These are phyloP conservation scores for Trichophyton simii DNA, from an alignment of 2,329 filamentous ascomycete species.

Conservation along the genomic window DNA sequence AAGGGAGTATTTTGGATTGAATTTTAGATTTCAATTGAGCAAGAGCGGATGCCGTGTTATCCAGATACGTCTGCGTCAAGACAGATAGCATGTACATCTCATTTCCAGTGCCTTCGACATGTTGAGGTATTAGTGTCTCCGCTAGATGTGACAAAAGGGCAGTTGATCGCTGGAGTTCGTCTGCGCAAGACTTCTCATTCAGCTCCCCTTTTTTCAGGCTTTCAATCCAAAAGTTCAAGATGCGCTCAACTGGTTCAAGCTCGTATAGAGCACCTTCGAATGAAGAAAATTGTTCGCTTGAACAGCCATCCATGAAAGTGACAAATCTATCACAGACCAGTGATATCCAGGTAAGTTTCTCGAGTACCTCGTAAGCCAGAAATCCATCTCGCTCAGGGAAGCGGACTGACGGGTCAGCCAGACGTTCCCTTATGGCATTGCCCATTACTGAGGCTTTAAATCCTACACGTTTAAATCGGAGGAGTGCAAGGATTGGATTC, in stretches of 20 bases:
- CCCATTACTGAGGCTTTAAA: constrained; percentile 78
- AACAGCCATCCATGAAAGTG: constrained; percentile 65
- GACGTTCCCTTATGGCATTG: constrained; percentile 64
- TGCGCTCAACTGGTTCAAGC: constrained; percentile 80
- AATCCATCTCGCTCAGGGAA: constrained; percentile 63
- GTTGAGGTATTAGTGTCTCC: constrained; percentile 62
- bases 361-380: constrained; percentile 65
- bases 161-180: constrained; percentile 70
- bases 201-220: constrained; percentile 70
- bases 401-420: constrained; percentile 54
- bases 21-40: constrained; percentile 53
- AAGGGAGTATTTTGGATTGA: constrained; percentile 48
- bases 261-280: constrained; percentile 76
- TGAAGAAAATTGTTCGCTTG: constrained; percentile 61
- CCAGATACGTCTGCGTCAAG: constrained; percentile 68
- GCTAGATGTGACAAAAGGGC: constrained; percentile 77
- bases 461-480: constrained; percentile 73
- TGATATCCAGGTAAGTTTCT: constrained; percentile 74
- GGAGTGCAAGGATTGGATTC: constrained; percentile 75
- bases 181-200: constrained; percentile 68
- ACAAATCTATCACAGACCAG: constrained; percentile 75
- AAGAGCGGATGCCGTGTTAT: constrained; percentile 60
- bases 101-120: constrained; percentile 61
- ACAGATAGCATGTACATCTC: constrained; percentile 64
- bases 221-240: constrained; percentile 80